Conservation (phyloP, 139 green algal genomes). For the Diplosphaera chodatii region DNA sequence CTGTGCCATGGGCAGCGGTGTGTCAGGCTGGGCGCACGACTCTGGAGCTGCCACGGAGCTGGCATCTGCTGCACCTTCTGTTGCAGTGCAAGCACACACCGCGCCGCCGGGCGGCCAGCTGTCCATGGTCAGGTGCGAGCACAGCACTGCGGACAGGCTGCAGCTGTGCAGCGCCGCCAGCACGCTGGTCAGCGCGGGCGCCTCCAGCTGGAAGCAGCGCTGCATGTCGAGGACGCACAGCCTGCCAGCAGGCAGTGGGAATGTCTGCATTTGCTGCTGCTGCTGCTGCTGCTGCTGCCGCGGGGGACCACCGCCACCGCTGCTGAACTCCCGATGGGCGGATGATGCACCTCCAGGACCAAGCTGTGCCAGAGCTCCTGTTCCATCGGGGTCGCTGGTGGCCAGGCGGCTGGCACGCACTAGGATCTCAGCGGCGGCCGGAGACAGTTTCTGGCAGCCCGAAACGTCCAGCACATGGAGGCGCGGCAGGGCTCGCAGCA, state of each 20-base stretch:
- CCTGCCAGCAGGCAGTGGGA: too few species aligned
- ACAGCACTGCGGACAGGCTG: conserved; percentile 5
- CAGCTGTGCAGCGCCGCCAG: conserved; percentile 23
- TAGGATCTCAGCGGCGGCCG: neutral
- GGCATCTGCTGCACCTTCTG: too few species aligned
- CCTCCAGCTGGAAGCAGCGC: conserved; percentile 61
- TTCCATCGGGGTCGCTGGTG: too few species aligned
- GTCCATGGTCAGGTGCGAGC: conserved; percentile 24
- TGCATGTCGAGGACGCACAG: conserved; percentile 45
- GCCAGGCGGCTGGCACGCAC: neutral
- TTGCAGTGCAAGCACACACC: too few species aligned
- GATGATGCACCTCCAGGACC: too few species aligned
- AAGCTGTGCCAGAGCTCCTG: too few species aligned
- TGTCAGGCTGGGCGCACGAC: too few species aligned
- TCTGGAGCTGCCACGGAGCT: too few species aligned
- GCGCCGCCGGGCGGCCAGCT: neutral
- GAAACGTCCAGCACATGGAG: conserved; percentile 39
- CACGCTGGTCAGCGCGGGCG: conserved; percentile 24
- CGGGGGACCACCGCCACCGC: neutral
- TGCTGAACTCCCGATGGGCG: too few species aligned
- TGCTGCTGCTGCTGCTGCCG: neutral
- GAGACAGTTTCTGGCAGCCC: conserved; percentile 49
- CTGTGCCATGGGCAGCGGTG: too few species aligned
- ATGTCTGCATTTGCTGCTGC: too few species aligned
- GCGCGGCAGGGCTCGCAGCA: conserved; percentile 9